Conservation (phyloP, 805 yeast genomes). For the Naumovozyma castellii region DNA sequence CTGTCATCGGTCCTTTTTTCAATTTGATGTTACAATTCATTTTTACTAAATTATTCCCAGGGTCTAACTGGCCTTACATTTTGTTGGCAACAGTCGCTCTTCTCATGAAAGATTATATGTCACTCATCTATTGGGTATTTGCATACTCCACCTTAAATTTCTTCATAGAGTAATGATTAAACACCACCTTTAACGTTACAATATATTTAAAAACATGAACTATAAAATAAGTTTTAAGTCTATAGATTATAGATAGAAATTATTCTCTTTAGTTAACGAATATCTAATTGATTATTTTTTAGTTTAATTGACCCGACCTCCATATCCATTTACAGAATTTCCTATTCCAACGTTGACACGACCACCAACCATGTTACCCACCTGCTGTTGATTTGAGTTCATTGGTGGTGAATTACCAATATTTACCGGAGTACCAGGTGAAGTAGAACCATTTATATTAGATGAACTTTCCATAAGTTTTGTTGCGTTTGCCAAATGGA, state of each 20-base stretch:
- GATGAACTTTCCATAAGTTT: slow-evolving; percentile 20
- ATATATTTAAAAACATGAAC: too few species aligned
- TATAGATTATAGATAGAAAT: too few species aligned
- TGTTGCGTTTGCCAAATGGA: slow-evolving; percentile 26
- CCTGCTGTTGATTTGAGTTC: neutral
- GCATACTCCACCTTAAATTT: neutral
- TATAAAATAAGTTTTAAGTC: too few species aligned
- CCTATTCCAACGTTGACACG: slow-evolving; percentile 19
- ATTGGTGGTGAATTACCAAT: slow-evolving; percentile 1
- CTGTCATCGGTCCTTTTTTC: slow-evolving; percentile 6
- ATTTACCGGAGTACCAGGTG: neutral
- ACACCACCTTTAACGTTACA: too few species aligned
- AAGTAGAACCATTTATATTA: slow-evolving; percentile 4
- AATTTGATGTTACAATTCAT: slow-evolving; percentile 12
- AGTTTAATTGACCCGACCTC: slow-evolving; percentile 13
- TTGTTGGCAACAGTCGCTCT: slow-evolving; percentile 7
- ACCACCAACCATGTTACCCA: slow-evolving; percentile 15
- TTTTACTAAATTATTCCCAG: slow-evolving; percentile 6
- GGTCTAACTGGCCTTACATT: slow-evolving; percentile 11
- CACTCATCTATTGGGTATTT: neutral
- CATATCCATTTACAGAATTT: slow-evolving; percentile 13
- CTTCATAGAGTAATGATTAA: neutral
- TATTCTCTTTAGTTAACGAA: too few species aligned
- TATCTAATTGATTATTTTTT: neutral
- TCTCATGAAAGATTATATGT: neutral